Base-by-base conservation (phyloP, 106 monocot species). In the Dendrobium nobile region DNA sequence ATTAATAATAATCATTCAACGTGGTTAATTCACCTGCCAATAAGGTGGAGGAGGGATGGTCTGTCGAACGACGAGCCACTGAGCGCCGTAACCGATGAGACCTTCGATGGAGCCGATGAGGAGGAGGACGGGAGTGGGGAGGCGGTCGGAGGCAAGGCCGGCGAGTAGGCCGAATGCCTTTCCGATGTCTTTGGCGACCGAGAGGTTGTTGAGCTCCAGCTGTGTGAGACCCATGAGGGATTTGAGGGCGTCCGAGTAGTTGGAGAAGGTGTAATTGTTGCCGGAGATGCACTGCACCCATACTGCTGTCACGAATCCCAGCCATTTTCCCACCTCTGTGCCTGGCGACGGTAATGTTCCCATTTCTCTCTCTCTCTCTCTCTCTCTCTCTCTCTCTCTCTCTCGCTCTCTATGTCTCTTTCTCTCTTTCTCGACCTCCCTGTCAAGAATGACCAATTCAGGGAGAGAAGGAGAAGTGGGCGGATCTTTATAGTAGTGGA, bases 221-320 rank as follows among this genome's bases (percentile, higher is more conserved):
- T 95, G 95, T 18, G 90, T 92, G 2, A 95, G 82, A 1, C 87
- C 84, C 95, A 95, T 95, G 7, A 95, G 90, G 9, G 84, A 68
- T 84, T 95, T 95, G 72, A 95, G 48, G 19, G 90, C 85, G 80
- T 86, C 87, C 13, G 95, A 92, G 87, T 95, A 95, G 85, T 95
- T 95, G 27, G 95, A 92, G 85, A 95, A 95, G 56, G 95, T 89
- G 87, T 95, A 95, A 85, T 95, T 95, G 90, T 95, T 95, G 27
- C 95, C 95, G 41, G 95, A 95, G 78, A 95, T 86, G 84, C 88
- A 90, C 86, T 95, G 95, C 22, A 95, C 95, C 95, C 95, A 95
- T 65, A 95, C 95, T 78, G 95, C 95, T 80, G 95, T 90, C 77
- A 92, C 88, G 22, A 95, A 79, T 31, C 95, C 95, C 80, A 95